Evolutionary conservation across 2,329 filamentous ascomycete species (phyloP), one percentile per base, ranked within the genome.

Genomic region (Hymenoscyphus fructigenus): DNA sequence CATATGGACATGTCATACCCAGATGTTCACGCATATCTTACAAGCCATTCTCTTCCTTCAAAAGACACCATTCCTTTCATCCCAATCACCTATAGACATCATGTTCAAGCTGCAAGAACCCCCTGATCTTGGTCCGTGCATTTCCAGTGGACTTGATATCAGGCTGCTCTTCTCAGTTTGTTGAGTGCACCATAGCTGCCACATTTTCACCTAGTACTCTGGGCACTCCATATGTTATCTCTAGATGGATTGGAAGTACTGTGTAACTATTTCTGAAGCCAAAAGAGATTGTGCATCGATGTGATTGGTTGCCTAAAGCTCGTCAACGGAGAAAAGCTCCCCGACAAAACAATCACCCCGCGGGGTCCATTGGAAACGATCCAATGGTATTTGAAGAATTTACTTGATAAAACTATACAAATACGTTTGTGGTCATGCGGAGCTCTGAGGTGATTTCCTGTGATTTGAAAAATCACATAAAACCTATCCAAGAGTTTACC

Each of bases 1-100:
- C 55, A 47, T 66, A 12, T 59, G 59, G 68, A 69, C 57, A 47
- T 66, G 12, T 60, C 59, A 67, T 67, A 59, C 67, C 65, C 55
- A 57, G 29, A 56, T 57, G 62, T 53, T n/a, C 10, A 28, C 57
- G 62, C 38, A 57, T 56, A 17, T 41, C 57, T 28, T 57, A 20
- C n/a, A 17, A 26, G 14, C 23, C 59, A 29, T 23, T 28, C 20
- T 26, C 44, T 47, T 41, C 14, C 15, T 60, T 20, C 14, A 5
- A 47, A n/a, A 38, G 36, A 36, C 32, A 23, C 17, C 34, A 17
- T 59, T 59, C 57, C 17, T 41, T 10, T n/a, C 34, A 23, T 23
- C 56, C 23, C 36, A 10, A 26, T 3, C 34, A 41, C 9, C 2
- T 38, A 36, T 15, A 17, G 3, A 38, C 15, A 38, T 41, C n/a